phyloP scores from a whole-genome alignment of 495 filamentous ascomycete genomes.

The Penicillium antarcticum region DNA sequence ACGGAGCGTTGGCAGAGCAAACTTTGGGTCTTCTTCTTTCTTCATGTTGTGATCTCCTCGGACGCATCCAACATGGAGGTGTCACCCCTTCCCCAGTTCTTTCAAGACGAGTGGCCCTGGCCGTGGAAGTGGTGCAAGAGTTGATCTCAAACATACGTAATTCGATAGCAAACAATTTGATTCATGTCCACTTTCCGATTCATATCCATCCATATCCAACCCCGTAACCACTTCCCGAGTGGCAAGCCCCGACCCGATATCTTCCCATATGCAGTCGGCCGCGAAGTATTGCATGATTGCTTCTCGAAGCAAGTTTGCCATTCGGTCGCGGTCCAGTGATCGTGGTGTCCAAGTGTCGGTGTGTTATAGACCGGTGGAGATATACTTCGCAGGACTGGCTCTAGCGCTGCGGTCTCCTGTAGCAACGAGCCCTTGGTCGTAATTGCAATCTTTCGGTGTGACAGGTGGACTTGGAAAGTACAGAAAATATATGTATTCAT shows the following conservation, averaged over 20 bases:
- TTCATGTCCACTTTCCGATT: not conserved
- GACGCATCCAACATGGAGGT: slow-evolving; percentile 5
- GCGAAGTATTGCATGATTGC: slow-evolving; percentile 3
- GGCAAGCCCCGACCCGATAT: no score
- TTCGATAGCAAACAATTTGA: slow-evolving; percentile 14
- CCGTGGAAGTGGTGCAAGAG: slow-evolving; percentile 69
- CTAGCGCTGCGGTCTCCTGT: not conserved
- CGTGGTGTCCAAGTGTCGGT: slow-evolving; percentile 2
- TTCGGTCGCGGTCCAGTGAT: slow-evolving; percentile 3
- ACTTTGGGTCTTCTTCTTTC: slow-evolving; percentile 23
- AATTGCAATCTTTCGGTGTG: slow-evolving; percentile 3
- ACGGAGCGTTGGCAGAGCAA: slow-evolving; percentile 77
- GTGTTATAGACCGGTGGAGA: slow-evolving; percentile 2
- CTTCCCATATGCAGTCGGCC: slow-evolving; percentile 1
- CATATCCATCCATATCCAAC: not conserved
- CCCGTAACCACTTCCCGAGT: not conserved
- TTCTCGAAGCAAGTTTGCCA: slow-evolving; percentile 10
- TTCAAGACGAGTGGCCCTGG: slow-evolving; percentile 36
- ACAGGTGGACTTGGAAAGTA: slow-evolving; percentile 1
- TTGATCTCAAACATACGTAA: slow-evolving; percentile 60
- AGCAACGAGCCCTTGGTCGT: not conserved
- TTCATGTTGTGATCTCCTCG: slow-evolving; percentile 25
- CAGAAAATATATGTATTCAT: not conserved
- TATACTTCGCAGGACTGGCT: not conserved
- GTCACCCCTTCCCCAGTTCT: slow-evolving; percentile 53